A percentile compares a stretch with the other conserved stretches of the same genome.
phyloP scores from a whole-genome alignment of 75 land plant genomes.

The Chamaecyparis obtusa region DNA sequence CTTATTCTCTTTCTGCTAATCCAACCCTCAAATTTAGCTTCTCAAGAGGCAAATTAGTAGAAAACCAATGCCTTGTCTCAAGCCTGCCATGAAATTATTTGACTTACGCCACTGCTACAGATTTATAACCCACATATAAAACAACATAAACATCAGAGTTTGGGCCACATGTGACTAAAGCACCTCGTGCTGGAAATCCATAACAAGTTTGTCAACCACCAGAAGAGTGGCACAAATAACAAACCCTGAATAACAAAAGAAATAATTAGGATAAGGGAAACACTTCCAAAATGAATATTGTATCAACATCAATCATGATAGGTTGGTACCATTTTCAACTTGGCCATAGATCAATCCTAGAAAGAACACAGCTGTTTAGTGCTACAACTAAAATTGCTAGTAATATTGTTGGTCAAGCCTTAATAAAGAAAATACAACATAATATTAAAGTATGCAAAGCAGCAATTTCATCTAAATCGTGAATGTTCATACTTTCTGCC shows the following conservation, averaged over 20 bases:
- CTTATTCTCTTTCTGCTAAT: too few relatives aligned
- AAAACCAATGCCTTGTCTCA: not conserved
- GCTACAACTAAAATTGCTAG: too few relatives aligned
- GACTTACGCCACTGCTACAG: not conserved
- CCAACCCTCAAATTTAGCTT: not conserved
- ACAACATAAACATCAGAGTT: not conserved
- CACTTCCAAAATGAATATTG: not conserved
- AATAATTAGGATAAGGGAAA: not conserved
- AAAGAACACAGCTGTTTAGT: too few relatives aligned
- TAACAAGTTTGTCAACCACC: not conserved
- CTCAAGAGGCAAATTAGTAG: too few relatives aligned
- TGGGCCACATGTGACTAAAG: not conserved
- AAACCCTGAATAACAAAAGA: not conserved
- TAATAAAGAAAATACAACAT: not conserved
- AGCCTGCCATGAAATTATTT: not conserved
- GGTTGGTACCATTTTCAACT: not conserved
- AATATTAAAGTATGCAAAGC: not conserved
- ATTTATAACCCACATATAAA: not conserved
- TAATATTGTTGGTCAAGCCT: not conserved
- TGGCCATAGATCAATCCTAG: not conserved
- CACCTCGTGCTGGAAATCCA: not conserved
- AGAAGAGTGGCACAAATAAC: too few relatives aligned
- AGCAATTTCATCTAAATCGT: not conserved
- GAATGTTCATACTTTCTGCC: not conserved
- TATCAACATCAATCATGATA: not conserved